Conservation (phyloP, 306 rosid genomes). For the Lablab purpureus region DNA sequence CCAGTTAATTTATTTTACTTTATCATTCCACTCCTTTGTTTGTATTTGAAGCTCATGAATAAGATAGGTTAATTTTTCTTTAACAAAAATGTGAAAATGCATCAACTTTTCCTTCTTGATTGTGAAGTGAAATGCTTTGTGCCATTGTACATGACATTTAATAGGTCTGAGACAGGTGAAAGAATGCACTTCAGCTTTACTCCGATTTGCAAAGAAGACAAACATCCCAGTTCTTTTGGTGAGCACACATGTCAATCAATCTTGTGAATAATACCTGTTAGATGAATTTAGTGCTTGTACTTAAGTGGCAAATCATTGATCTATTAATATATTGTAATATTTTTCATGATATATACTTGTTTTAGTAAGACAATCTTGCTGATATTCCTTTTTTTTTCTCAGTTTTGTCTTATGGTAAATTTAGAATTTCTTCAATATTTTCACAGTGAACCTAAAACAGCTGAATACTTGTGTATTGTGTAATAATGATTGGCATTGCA, state of each 20-base stretch:
- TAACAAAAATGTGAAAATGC: conserved; percentile 14
- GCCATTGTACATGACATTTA: conserved; percentile 38
- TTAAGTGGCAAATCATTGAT: conserved; percentile 1
- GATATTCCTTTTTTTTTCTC: conserved; percentile 8
- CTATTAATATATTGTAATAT: neutral
- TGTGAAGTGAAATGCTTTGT: conserved; percentile 29
- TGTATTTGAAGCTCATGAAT: conserved; percentile 4
- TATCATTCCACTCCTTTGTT: neutral
- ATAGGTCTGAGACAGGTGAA: conserved; percentile 68
- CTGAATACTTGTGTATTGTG: neutral
- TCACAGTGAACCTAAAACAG: neutral
- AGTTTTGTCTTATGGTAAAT: conserved; percentile 5
- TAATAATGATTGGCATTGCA: conserved; percentile 7
- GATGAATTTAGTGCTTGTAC: neutral
- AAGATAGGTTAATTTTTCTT: neutral
- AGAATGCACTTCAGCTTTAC: conserved; percentile 88
- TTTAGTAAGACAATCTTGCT: neutral
- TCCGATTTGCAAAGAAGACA: conserved; percentile 86
- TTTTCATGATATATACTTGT: conserved; percentile 19
- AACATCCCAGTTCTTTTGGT: conserved; percentile 85
- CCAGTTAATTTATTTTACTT: conserved; percentile 12
- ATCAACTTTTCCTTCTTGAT: conserved; percentile 30
- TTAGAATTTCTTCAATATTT: neutral
- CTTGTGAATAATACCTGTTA: conserved; percentile 19
- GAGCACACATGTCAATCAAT: conserved; percentile 37